These are phyloP conservation scores for Beauveria sp. DNA, from an alignment of 2,329 filamentous ascomycete species.

Conservation along the genomic window DNA sequence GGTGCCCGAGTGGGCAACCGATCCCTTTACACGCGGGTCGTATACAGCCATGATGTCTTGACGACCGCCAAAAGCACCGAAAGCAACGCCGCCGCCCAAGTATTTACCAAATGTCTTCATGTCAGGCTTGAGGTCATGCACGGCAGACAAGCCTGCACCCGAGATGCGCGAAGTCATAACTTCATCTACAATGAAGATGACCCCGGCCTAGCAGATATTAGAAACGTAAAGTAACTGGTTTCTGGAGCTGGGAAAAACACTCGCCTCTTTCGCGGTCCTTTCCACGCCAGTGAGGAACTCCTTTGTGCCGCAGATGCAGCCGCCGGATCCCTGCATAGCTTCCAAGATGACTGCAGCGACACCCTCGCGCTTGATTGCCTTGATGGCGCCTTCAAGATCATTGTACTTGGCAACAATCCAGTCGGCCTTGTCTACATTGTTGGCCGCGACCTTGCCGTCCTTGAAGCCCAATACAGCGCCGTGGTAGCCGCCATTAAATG, in stretches of 20 bases:
- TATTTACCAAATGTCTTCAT: conserved; percentile 60
- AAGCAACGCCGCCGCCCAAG: conserved; percentile 57
- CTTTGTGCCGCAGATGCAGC: conserved; percentile 41
- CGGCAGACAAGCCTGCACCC: conserved; percentile 39
- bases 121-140: conserved; percentile 45
- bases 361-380: conserved; percentile 35
- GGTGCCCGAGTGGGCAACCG: conserved; percentile 51
- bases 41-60: conserved; percentile 51
- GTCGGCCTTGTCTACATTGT: conserved; percentile 43
- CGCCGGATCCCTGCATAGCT: conserved; percentile 57
- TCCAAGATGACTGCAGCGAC: conserved; percentile 60
- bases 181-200: conserved; percentile 62
- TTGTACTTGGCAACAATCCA: conserved; percentile 58
- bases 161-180: conserved; percentile 59
- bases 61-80: conserved; percentile 59
- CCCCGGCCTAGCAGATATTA: conserved; percentile 30
- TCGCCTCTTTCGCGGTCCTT: conserved; percentile 32
- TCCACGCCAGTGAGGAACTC: conserved; percentile 48
- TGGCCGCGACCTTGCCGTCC: conserved; percentile 26
- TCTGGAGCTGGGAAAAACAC: not conserved
- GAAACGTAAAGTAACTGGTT: not conserved
- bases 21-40: conserved; percentile 36
- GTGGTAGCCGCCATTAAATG: conserved; percentile 39
- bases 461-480: conserved; percentile 30
- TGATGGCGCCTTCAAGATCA: conserved; percentile 38